phyloP scores from a whole-genome alignment of 306 rosid species.

The Sophora flavescens region DNA sequence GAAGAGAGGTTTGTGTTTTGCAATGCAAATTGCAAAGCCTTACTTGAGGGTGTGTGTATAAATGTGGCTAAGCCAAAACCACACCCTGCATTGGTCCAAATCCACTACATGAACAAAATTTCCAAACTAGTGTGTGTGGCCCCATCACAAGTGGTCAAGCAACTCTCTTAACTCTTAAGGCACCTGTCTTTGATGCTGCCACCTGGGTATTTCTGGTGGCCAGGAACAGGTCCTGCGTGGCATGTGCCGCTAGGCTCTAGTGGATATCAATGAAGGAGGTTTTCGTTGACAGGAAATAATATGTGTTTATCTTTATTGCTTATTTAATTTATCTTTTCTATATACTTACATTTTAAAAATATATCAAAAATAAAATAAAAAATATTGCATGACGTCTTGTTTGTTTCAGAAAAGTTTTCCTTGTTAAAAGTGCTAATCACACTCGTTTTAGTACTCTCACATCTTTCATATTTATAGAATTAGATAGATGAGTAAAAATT shows the following conservation, averaged over 20 bases:
- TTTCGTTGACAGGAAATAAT: background rate
- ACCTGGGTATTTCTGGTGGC: conserved; percentile 22
- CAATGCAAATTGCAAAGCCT: conserved; percentile 16
- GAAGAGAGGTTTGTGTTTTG: conserved; percentile 33
- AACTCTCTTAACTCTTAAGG: background rate
- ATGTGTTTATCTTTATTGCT: no score
- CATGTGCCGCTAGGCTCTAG: conserved; percentile 17
- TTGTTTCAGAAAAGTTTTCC: no score
- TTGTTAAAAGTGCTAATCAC: no score
- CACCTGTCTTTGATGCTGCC: conserved; percentile 39
- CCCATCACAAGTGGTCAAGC: conserved; percentile 15
- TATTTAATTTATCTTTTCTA: no score
- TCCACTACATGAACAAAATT: conserved; percentile 19
- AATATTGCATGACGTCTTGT: no score
- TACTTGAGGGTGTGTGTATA: background rate
- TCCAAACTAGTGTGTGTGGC: conserved; percentile 8
- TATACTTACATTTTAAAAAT: no score
- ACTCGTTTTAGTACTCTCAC: background rate
- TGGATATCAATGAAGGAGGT: background rate
- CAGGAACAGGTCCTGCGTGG: background rate
- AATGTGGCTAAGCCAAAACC: conserved; percentile 11
- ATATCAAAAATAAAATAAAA: no score
- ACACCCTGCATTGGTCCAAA: background rate
- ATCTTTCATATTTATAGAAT: no score
- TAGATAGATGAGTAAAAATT: no score